Percentiles rank a stretch among this genome's conserved stretches.
Evolutionary conservation across 2,329 filamentous ascomycete genomes (phyloP).

Genomic region (Capronia americana): DNA sequence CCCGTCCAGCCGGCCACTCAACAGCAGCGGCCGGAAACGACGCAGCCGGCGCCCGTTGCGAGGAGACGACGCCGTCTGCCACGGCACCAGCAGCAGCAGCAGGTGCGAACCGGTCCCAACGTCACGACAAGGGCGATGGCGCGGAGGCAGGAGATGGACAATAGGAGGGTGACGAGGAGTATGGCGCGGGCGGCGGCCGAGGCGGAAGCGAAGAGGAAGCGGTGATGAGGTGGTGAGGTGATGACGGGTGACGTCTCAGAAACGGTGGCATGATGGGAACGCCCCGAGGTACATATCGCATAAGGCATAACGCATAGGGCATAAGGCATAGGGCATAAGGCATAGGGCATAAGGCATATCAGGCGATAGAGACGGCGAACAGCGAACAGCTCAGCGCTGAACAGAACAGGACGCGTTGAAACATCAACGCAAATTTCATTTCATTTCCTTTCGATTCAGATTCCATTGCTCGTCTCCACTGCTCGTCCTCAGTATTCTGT

Average conservation of each 20-base stretch:
- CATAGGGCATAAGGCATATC: too few relatives aligned
- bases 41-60: neutral
- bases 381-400: too few relatives aligned
- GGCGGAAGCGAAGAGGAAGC: neutral
- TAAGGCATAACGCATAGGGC: too few relatives aligned
- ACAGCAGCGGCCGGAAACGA: neutral
- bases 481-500: too few relatives aligned
- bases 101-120: neutral
- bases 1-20: neutral
- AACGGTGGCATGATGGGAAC: neutral
- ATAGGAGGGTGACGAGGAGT: conserved; percentile 2
- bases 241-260: neutral
- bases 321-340: too few relatives aligned
- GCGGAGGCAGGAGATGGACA: neutral
- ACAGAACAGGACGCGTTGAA: too few relatives aligned
- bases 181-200: neutral
- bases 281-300: neutral
- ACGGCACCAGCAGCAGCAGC: too few relatives aligned
- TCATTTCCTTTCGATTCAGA: too few relatives aligned
- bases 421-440: too few relatives aligned
- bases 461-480: too few relatives aligned
- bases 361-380: too few relatives aligned
- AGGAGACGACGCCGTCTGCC: neutral
- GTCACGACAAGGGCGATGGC: conserved; percentile 14
- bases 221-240: neutral